Base-by-base conservation (phyloP, 2,329 filamentous ascomycete species). In the Ceratocystis eucalypticola region DNA sequence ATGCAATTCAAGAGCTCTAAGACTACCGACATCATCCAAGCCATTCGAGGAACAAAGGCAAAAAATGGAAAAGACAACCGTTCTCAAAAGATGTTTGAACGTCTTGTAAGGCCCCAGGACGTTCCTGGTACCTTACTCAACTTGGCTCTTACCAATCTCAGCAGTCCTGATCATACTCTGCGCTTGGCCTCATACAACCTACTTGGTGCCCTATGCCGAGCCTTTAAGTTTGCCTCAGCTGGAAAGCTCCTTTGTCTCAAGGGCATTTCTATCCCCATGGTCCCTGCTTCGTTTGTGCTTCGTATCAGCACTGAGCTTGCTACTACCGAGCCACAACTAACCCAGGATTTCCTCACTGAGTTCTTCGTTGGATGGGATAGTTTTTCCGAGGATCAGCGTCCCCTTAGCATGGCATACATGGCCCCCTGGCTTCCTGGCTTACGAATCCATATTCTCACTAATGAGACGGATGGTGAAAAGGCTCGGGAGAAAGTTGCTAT, bases 301-400 rank as follows among this genome's bases (percentile, higher is more conserved):
- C 80, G 81, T 61, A 85, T 88, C 61, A 88, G 86, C 75, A 81
- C 80, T 70, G 81, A 84, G 68, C 76, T 88, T 17, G 85, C 86
- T 7, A 74, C 77, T 37, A 80, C 84, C 22, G 85, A 88, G 71
- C 84, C 86, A 25, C 85, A 87, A 70, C 77, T 88, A 6, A 88
- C 86, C 0, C 81, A 80, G 6, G 86, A 88, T 71, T 88, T 88
- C 70, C 71, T 88, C 48, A 87, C 85, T n/a, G 86, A 88, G 71
- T 88, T 88, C 71, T 88, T 88, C 67, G 84, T 87, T 28, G 84
- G 85, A 20, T 88, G 86, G 86, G 84, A 87, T 70, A 87, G 84
- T 71, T 85, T 88, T 70, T 80, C 83, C 0, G 82, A 86, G 44
- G 82, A 87, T 66, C 86, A 88, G 71, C 84, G 86, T 70, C 83